Conservation (phyloP, 495 filamentous ascomycete genomes). For the Aspergillus wentii region DNA sequence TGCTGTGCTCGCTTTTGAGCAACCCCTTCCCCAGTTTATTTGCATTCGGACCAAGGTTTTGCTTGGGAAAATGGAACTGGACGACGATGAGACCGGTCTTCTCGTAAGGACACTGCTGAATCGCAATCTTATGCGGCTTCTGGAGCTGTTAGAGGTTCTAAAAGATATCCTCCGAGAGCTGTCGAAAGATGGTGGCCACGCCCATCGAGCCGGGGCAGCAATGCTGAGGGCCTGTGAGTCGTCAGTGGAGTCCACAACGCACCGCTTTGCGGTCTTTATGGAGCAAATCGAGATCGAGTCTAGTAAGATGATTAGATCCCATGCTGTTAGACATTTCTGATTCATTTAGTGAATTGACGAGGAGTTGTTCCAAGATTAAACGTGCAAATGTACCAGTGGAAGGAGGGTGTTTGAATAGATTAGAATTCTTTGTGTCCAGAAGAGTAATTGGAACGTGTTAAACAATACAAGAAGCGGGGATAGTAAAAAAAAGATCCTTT, state of each 20-base stretch:
- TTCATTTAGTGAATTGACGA: too few species aligned
- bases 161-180: constrained; percentile 12
- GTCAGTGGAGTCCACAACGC: constrained; percentile 18
- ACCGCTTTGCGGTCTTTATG: constrained; percentile 21
- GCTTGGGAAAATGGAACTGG: constrained; percentile 25
- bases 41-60: constrained; percentile 27
- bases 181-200: constrained; percentile 9
- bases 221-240: constrained; percentile 17
- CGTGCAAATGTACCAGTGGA: too few species aligned
- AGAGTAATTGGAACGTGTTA: too few species aligned
- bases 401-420: too few species aligned
- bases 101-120: constrained; percentile 22
- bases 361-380: too few species aligned
- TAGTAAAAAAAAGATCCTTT: too few species aligned
- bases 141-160: constrained; percentile 19
- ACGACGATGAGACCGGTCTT: constrained; percentile 22
- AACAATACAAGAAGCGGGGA: too few species aligned
- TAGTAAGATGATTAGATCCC: too few species aligned
- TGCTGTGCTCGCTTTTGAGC: constrained; percentile 17
- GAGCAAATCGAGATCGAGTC: constrained; percentile 18
- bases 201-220: constrained; percentile 8
- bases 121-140: constrained; percentile 19
- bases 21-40: constrained; percentile 18
- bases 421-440: too few species aligned
- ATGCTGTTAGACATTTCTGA: neutral